Evolutionary conservation across 1,139 yeast genomes (phyloP).

Genomic region (Starmera stellimalicola): DNA sequence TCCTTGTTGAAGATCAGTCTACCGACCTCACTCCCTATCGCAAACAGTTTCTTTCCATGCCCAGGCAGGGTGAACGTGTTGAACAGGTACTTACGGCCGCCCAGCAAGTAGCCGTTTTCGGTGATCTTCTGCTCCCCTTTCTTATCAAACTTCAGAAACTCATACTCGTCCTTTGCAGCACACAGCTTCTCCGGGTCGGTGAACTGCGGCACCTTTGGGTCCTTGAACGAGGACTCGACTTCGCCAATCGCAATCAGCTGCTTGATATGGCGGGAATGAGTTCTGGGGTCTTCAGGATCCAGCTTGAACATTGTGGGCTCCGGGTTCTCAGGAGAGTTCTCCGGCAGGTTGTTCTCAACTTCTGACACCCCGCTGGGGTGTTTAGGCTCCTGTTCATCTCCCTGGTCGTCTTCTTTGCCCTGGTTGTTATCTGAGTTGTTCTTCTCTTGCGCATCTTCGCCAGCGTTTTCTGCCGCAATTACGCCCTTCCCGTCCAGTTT

Average conservation of each 20-base stretch:
- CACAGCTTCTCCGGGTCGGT: constrained; percentile 15
- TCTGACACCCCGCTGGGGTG: constrained; percentile 4
- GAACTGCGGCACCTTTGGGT: constrained; percentile 5
- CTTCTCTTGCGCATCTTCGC: background rate
- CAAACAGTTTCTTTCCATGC: constrained; percentile 41
- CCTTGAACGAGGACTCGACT: constrained; percentile 8
- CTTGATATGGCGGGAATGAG: constrained; percentile 10
- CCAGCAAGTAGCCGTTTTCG: constrained; percentile 42
- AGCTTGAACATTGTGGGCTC: constrained; percentile 19
- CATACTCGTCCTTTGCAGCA: constrained; percentile 25
- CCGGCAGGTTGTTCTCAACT: constrained; percentile 11
- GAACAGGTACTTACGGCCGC: constrained; percentile 48
- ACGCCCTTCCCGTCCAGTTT: background rate
- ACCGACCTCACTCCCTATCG: constrained; percentile 65
- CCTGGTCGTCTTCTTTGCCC: too few species aligned
- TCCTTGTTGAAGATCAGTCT: constrained; percentile 56
- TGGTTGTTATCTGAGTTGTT: background rate
- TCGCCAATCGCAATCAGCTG: constrained; percentile 6
- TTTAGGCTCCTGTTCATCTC: background rate
- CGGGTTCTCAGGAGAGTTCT: constrained; percentile 16
- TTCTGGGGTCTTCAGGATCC: constrained; percentile 20
- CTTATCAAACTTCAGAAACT: constrained; percentile 31
- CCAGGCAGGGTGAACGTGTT: constrained; percentile 50
- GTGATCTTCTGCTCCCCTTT: constrained; percentile 50
- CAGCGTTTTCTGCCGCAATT: background rate